Base-by-base conservation (phyloP, 179 eudicot genomes). In the Nepenthes alata region DNA sequence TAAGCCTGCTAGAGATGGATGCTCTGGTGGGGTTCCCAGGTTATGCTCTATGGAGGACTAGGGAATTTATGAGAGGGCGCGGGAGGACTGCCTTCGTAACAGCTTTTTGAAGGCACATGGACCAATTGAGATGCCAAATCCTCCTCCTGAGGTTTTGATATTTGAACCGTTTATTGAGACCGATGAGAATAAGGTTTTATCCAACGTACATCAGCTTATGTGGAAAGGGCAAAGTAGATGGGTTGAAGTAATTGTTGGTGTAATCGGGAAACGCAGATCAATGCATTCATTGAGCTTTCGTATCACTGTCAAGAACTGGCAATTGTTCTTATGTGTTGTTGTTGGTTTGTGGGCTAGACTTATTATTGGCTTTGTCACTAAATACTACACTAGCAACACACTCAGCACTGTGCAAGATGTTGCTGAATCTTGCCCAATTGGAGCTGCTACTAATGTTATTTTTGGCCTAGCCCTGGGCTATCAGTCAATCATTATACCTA, bases 371-470 rank as follows among this genome's bases (percentile, higher is more conserved):
- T 25, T 25, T 25, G 25, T 25, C 25, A 25, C 25, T 25, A 25
- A 25, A 25, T 25, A 25, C 25, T 25, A 25, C 25, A 25, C 25
- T 25, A 25, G 25, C 25, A 25, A 25, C 25, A 25, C 25, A 53
- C 88, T 39, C 78, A 91, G 97, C 78, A 94, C 96, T 57, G 97
- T 91, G 63, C 91, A 91, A 84, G 97, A 91, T 78, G 97, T 91
- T 80, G 96, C 97, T 65, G 97, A 91, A 70, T 88, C 97, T 44
- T 91, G 97, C 86, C 80, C 87, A 10, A 91, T 96, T 65, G 97
- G 96, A 75, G 97, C 97, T 67, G 96, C 97, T 25, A 25, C 25
- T 25, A 25, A 25, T 25, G 25, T 25, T 25, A 25, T 25, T 25
- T 25, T 25, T 0, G 97, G 97, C 49, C 81, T 91, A 61, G 97